Base-by-base conservation (phyloP, 371 early-diverging fungal species). In the Mucor indicus region DNA sequence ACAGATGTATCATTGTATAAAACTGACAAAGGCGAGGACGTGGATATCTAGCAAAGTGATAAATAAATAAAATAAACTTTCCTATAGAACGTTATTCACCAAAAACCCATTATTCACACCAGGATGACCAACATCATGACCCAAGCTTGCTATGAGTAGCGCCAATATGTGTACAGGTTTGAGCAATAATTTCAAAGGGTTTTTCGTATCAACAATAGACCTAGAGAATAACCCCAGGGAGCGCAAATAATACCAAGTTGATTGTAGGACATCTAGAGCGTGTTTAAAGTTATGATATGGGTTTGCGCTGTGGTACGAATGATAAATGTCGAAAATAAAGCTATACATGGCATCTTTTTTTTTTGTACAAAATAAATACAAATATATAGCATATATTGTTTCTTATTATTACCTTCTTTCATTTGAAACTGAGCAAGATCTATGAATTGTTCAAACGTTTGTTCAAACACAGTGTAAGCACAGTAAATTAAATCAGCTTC, bases 1-100 rank as follows among this genome's bases (percentile, higher is more conserved):
- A 94, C 89, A 2, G 93, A 88, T 46, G 81, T 80, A 72, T 94
- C 94, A 64, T 95, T 93, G 79, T 94, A 96, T 11, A 95, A 62
- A 38, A 88, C 64, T 6, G 98, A 96, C 42, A 90, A 70, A 32
- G 86, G 91, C 19, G 92, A 84, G 17, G 75, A 72, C 0, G 88
- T 84, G 11, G 86, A 79, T 39, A 89, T 75, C 82, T 81, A 24
- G 29, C 10, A 25, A 36, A 21, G 38, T 38, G 11, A 15, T 1
- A 38, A 20, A 2, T 9, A 31, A 12, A 5, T 17, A 21, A 8
- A 1, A 17, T 4, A 19, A 41, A 27, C 8, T 42, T 16, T 30
- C 21, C 11, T 21, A 16, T 41, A 41, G 38, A 39, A 29, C 22
- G 16, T 24, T 24, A 25, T 36, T 50, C 70, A 83, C 81, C 83